phyloP scores from a whole-genome alignment of 1,139 yeast genomes.

The Kodamaea ohmeri region DNA sequence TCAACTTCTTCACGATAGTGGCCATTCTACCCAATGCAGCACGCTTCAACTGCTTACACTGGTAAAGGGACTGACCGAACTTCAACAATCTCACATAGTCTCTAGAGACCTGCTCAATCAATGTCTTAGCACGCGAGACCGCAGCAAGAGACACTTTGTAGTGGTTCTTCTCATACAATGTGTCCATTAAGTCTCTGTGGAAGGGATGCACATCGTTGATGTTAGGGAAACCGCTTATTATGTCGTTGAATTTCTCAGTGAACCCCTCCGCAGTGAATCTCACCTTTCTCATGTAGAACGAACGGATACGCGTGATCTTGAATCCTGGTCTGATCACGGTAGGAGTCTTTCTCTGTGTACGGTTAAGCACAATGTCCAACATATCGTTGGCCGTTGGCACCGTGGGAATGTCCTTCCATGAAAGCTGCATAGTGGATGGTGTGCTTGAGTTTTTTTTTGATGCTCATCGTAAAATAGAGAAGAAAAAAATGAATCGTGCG shows the following conservation, averaged over 20 bases:
- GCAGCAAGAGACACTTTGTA: constrained; percentile 97
- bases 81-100: constrained; percentile 91
- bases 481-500: constrained; percentile 8
- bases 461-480: constrained; percentile 6
- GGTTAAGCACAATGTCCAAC: constrained; percentile 92
- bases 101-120: constrained; percentile 93
- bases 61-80: constrained; percentile 96
- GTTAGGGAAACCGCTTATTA: constrained; percentile 88
- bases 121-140: constrained; percentile 86
- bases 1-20: constrained; percentile 88
- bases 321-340: constrained; percentile 97
- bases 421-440: constrained; percentile 71
- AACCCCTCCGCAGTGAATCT: constrained; percentile 95
- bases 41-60: constrained; percentile 96
- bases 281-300: constrained; percentile 98
- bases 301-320: constrained; percentile 91
- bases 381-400: constrained; percentile 90
- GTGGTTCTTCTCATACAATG: constrained; percentile 95
- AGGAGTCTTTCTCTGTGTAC: constrained; percentile 98
- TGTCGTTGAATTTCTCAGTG: constrained; percentile 82
- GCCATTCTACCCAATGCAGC: constrained; percentile 99
- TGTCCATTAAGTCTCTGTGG: constrained; percentile 96
- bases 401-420: constrained; percentile 97
- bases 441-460: constrained; percentile 8
- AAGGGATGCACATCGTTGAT: constrained; percentile 97